A percentile compares a stretch with the other conserved stretches of the same genome.
Conservation (phyloP, 805 yeast species). For the Metahyphopichia silvanorum region DNA sequence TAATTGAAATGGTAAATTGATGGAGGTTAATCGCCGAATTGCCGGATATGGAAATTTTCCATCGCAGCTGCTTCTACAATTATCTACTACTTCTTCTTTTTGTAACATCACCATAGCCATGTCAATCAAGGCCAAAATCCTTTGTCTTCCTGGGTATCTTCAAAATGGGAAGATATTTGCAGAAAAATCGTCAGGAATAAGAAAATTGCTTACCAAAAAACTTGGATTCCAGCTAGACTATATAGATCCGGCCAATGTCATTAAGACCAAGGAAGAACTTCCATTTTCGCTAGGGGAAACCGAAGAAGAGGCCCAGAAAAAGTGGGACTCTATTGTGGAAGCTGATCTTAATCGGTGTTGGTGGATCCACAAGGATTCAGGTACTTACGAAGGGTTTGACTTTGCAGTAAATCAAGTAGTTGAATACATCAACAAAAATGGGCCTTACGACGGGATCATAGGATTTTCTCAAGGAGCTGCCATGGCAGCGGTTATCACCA, state of each 20-base stretch:
- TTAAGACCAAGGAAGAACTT: constrained; percentile 21
- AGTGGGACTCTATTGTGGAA: constrained; percentile 29
- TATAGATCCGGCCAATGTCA: constrained; percentile 29
- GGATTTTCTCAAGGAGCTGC: constrained; percentile 46
- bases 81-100: neutral
- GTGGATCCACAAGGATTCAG: constrained; percentile 24
- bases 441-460: constrained; percentile 41
- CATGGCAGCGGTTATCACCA: constrained; percentile 29
- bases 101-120: neutral
- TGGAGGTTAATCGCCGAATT: too few relatives aligned
- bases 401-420: constrained; percentile 22
- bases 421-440: constrained; percentile 27
- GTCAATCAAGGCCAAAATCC: constrained; percentile 7
- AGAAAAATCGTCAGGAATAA: constrained; percentile 29
- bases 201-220: constrained; percentile 25
- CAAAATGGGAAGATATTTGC: constrained; percentile 33
- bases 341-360: constrained; percentile 32
- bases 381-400: constrained; percentile 23
- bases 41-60: too few relatives aligned
- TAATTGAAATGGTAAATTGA: too few relatives aligned
- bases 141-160: constrained; percentile 37
- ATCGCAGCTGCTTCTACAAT: too few relatives aligned
- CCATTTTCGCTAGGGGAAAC: constrained; percentile 25
- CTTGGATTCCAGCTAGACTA: constrained; percentile 25
- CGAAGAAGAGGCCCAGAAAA: constrained; percentile 21